phyloP scores from a whole-genome alignment of 805 yeast genomes.

The Ogataea trehalophila region DNA sequence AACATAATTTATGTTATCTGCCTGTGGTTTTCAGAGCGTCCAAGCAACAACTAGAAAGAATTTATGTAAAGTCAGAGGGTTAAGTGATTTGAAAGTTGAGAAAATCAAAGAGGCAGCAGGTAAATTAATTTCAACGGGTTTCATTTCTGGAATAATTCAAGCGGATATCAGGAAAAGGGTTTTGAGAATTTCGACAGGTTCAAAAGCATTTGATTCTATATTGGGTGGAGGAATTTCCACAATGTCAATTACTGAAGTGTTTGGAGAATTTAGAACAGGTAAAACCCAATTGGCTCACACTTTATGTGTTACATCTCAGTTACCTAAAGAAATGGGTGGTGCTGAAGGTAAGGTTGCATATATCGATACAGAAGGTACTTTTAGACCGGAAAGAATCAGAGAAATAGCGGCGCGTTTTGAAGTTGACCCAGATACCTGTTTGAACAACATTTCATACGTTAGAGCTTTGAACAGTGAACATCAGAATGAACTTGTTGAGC shows the following conservation, averaged over 20 bases:
- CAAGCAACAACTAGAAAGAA: constrained; percentile 61
- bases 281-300: constrained; percentile 82
- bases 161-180: constrained; percentile 60
- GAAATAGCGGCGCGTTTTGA: constrained; percentile 68
- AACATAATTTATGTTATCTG: not conserved
- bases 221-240: constrained; percentile 76
- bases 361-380: constrained; percentile 79
- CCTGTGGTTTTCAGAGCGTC: constrained; percentile 33
- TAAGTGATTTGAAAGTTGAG: constrained; percentile 74
- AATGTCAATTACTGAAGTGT: constrained; percentile 73
- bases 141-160: constrained; percentile 69
- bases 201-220: constrained; percentile 61
- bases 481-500: constrained; percentile 67
- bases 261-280: constrained; percentile 78
- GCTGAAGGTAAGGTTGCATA: constrained; percentile 79
- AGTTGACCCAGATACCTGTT: constrained; percentile 62
- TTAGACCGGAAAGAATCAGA: constrained; percentile 62
- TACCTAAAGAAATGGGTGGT: constrained; percentile 69
- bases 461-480: constrained; percentile 76
- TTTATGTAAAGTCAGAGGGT: constrained; percentile 60
- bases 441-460: constrained; percentile 71
- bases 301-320: constrained; percentile 68
- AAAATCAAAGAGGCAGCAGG: constrained; percentile 71
- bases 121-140: constrained; percentile 60
- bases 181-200: constrained; percentile 64